These are phyloP conservation scores for Auriscalpium orientale DNA, from an alignment of 768 basidiomycete genomes.

Conservation along the genomic window DNA sequence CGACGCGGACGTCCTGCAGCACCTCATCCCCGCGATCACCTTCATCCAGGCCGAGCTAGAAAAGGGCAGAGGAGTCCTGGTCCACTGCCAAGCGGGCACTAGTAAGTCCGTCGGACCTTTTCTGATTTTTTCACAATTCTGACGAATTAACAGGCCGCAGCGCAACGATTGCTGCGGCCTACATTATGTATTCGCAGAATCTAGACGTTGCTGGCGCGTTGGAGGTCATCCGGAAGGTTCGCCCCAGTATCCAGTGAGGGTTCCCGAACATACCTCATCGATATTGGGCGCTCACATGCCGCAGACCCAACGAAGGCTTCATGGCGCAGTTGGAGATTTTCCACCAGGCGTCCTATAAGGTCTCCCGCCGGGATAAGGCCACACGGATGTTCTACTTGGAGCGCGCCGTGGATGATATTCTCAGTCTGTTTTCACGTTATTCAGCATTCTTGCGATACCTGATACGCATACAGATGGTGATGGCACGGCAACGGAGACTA, in stretches of 20 bases:
- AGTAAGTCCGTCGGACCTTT: constrained; percentile 44
- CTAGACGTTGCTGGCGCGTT: constrained; percentile 56
- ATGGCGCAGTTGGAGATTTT: constrained; percentile 75
- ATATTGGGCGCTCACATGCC: not conserved
- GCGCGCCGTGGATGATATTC: constrained; percentile 61
- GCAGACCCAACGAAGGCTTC: constrained; percentile 84
- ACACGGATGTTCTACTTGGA: constrained; percentile 83
- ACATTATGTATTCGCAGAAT: constrained; percentile 71
- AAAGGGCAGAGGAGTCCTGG: constrained; percentile 70
- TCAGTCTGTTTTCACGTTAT: constrained; percentile 47
- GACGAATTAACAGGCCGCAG: constrained; percentile 55
- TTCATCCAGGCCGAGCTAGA: constrained; percentile 78
- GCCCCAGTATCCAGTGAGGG: constrained; percentile 67
- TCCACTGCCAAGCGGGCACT: constrained; percentile 88
- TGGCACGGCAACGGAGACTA: constrained; percentile 51
- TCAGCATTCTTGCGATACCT: not conserved
- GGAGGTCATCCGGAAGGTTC: constrained; percentile 53
- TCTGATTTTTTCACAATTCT: not conserved
- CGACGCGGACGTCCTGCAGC: constrained; percentile 70
- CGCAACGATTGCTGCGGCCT: constrained; percentile 80
- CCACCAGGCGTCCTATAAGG: constrained; percentile 60
- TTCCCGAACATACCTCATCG: not conserved
- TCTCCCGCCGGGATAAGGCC: constrained; percentile 57
- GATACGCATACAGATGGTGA: constrained; percentile 52
- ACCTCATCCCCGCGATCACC: constrained; percentile 70